These are phyloP conservation scores for Paracoccidioides brasiliensis DNA, from an alignment of 2,329 filamentous ascomycete species.

Conservation along the genomic window DNA sequence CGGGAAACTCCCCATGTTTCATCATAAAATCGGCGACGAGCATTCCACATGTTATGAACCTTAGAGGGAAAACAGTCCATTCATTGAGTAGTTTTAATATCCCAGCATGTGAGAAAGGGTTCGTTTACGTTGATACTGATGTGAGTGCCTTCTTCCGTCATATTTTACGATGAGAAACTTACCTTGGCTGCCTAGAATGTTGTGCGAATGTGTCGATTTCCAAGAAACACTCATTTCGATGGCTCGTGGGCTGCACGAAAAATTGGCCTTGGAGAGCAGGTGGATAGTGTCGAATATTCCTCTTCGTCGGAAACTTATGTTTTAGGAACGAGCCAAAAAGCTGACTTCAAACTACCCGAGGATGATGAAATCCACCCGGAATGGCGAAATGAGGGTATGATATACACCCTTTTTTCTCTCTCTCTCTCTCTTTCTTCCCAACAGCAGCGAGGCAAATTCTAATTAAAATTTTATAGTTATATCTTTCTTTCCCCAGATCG, in stretches of 20 bases:
- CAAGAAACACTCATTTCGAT: constrained; percentile 55
- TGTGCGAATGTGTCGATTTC: constrained; percentile 61
- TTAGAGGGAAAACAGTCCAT: constrained; percentile 55
- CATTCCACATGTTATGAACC: constrained; percentile 57
- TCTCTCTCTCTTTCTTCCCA: neutral
- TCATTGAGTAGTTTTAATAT: constrained; percentile 67
- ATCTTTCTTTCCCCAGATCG: constrained; percentile 51
- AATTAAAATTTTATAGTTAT: constrained; percentile 28
- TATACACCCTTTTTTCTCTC: neutral
- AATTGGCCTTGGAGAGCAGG: constrained; percentile 54
- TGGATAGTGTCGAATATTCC: constrained; percentile 65
- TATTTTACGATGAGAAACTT: neutral
- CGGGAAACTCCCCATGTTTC: constrained; percentile 67
- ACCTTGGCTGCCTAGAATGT: constrained; percentile 38
- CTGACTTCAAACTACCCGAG: constrained; percentile 70
- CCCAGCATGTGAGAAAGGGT: constrained; percentile 62
- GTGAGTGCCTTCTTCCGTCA: constrained; percentile 19
- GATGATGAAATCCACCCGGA: constrained; percentile 75
- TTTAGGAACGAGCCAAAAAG: constrained; percentile 53
- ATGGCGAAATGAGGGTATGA: constrained; percentile 56
- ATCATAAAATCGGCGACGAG: constrained; percentile 71
- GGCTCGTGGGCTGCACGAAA: constrained; percentile 64
- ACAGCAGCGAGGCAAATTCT: constrained; percentile 5
- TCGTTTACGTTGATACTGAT: constrained; percentile 62
- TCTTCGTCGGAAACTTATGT: constrained; percentile 61